Evolutionary conservation across 2,329 filamentous ascomycete species (phyloP).

Genomic region (Aureobasidium sp.): DNA sequence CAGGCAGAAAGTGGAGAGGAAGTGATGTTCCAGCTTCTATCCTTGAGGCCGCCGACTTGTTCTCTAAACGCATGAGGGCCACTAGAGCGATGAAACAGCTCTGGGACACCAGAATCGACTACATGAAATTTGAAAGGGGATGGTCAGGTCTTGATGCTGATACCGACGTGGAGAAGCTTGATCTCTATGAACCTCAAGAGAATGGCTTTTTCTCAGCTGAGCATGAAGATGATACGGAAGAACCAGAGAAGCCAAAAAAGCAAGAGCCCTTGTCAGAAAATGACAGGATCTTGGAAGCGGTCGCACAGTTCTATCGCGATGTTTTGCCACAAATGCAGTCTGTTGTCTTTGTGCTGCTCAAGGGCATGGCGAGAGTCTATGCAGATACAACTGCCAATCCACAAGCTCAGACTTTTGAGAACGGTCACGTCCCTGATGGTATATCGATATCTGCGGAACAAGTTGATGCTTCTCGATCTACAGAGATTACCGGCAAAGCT

Average conservation of each 20-base stretch:
- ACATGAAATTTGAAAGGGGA: constrained; percentile 84
- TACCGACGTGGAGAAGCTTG: constrained; percentile 23
- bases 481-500: constrained; percentile 86
- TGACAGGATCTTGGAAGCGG: background rate
- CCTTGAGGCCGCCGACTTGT: constrained; percentile 86
- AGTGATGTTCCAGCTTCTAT: constrained; percentile 91
- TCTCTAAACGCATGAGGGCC: constrained; percentile 83
- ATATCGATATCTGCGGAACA: constrained; percentile 51
- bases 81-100: constrained; percentile 85
- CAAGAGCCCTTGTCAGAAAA: background rate
- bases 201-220: background rate
- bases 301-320: constrained; percentile 45
- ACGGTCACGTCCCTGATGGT: constrained; percentile 21
- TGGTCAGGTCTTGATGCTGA: constrained; percentile 54
- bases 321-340: constrained; percentile 84
- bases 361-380: constrained; percentile 63
- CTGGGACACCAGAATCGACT: constrained; percentile 88
- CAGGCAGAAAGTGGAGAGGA: constrained; percentile 85
- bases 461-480: constrained; percentile 69
- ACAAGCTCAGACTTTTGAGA: constrained; percentile 26
- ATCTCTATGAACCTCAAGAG: constrained; percentile 1
- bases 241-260: background rate
- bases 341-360: constrained; percentile 83
- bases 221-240: background rate
- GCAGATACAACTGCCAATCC: constrained; percentile 14